Evolutionary conservation across 176 grass and related monocot species (phyloP), one percentile per base, ranked within the genome.

Genomic region (Oryza glaberrima): DNA sequence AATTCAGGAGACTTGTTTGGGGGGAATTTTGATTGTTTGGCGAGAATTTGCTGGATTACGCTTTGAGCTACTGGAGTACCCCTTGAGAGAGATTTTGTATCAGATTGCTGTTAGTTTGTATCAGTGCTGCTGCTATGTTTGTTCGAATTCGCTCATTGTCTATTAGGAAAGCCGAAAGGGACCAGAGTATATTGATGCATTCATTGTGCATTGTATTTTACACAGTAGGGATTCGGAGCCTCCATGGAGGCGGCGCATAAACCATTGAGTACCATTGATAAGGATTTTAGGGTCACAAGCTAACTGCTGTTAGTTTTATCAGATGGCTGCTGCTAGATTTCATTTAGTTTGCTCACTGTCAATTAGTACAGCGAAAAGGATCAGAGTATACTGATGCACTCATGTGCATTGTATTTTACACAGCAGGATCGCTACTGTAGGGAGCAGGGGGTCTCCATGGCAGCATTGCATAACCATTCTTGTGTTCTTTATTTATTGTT

Each of bases 401-500:
- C 80, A 72, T 44, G 36, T 60, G 14, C 35, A 28, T 60, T 60
- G 69, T 47, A 12, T 82, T 81, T 4, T 26, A 69, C 67, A 61
- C 56, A 9, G 56, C 7, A 40, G 4, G 11, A 11, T 45, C 9
- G 1, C 44, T 45, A 11, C 44, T 45, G 32, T 19, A 71, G 34
- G 67, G 12, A 81, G 46, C 6, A 16, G 22, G 3, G 49, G 8
- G 6, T 58, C 48, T 41, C 40, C 51, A 41, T 82, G n/a, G 48
- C 54, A 9, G 2, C 23, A 47, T 2, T 19, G 9, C 19, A 44
- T 38, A 41, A 58, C n/a, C 6, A 9, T 20, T 79, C 5, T 71
- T 81, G 0, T 70, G 20, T 34, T 11, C 46, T 16, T 49, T n/a
- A 4, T 22, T 47, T 81, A 71, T 77, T 41, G 4, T 22, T 47